Percentiles rank a stretch among this genome's conserved stretches.
Evolutionary conservation across 306 rosid species (phyloP).

Genomic region (Adenanthera pavonina): DNA sequence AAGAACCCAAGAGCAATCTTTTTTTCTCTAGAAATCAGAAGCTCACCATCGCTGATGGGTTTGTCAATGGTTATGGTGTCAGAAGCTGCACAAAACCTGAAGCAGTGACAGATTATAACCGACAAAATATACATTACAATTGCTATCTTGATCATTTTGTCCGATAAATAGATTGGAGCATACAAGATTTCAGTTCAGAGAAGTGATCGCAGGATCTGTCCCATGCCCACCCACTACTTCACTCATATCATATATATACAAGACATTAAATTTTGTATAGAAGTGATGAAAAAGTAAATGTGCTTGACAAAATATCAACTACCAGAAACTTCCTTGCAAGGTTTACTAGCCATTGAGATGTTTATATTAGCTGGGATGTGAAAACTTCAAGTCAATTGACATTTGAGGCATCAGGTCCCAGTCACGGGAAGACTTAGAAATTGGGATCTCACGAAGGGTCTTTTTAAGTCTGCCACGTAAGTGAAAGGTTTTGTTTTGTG

Average conservation of each 20-base stretch:
- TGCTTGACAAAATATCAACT: no score
- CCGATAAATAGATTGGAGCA: no score
- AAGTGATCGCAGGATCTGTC: neutral
- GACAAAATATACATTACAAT: neutral
- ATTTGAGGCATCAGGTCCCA: no score
- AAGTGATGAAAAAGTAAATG: no score
- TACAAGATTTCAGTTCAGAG: neutral
- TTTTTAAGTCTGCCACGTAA: neutral
- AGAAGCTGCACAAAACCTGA: neutral
- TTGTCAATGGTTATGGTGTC: neutral
- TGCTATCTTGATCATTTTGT: neutral
- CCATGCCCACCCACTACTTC: neutral
- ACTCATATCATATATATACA: no score
- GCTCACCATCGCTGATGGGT: neutral
- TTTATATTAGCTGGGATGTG: no score
- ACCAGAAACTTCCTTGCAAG: no score
- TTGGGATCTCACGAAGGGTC: neutral
- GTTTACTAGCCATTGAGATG: no score
- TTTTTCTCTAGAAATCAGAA: no score
- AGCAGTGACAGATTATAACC: neutral
- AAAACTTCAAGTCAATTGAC: no score
- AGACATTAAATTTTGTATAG: no score
- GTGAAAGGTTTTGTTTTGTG: neutral
- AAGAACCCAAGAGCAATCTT: no score
- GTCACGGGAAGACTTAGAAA: neutral